Base-by-base conservation (phyloP, 179 eudicot species). In the Monotropa hypopitys region DNA sequence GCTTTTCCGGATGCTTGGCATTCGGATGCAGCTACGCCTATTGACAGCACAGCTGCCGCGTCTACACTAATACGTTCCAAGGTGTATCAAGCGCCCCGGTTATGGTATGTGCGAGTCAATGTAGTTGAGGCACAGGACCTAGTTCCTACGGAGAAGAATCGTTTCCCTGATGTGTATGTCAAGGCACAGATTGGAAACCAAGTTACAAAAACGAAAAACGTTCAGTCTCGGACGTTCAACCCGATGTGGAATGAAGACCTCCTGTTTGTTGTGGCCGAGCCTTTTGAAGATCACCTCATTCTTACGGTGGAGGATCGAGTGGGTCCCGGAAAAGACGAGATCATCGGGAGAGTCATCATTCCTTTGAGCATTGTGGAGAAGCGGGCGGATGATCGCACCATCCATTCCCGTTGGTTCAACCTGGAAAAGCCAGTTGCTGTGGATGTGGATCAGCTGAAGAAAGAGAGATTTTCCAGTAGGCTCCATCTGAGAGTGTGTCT, bases 1-100 rank as follows among this genome's bases (percentile, higher is more conserved):
- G 86, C 97, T 6, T 94, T 89, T 80, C 90, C 94, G 33, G 97
- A 92, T 75, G 98, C 98, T n/a, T 94, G 98, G 94, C 98, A 90
- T 81, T 92, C 97, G 38, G 98, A 94, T 81, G 89, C 99, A 35
- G 95, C 97, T 35, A 83, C 85, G 7, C 86, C 93, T 20, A 80
- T 90, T 42, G 99, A 93, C 86, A 88, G 90, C 82, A 87, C 97
- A 4, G 88, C 88, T 63, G 83, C 92, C 53, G 90, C 90, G 15
- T 84, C 89, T 1, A 73, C 98, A 0, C 86, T 89, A 26, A 83
- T 94, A 38, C 89, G 97, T 5, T 92, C 97, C 11, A 94, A 94
- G 77, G 98, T 94, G 62, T 94, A 94, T 79, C 97, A 89, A 45
- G 92, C 97, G 0, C 98, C 97, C 0, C 84, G 96, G 21, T 65